These are phyloP conservation scores for Alternaria postmessia DNA, from an alignment of 2,329 filamentous ascomycete species.

Conservation along the genomic window DNA sequence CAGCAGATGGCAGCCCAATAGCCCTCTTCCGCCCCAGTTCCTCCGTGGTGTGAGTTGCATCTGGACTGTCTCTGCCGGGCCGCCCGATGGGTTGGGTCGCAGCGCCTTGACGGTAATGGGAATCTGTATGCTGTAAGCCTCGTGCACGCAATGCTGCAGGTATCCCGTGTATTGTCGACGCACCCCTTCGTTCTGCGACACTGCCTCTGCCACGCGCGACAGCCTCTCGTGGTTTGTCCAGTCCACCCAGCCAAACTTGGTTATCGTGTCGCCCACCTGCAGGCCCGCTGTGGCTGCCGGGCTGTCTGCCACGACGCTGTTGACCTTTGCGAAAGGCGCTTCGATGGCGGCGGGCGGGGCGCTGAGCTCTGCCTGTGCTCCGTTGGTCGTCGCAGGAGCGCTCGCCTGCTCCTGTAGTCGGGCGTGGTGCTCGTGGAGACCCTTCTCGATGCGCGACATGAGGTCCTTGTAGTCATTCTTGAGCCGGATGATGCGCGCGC, in stretches of 20 bases:
- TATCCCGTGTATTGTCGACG: conserved; percentile 50
- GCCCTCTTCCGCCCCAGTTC: conserved; percentile 88
- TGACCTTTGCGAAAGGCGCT: conserved; percentile 86
- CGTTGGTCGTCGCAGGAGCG: conserved; percentile 45
- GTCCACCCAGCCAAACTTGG: conserved; percentile 85
- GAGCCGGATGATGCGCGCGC: conserved; percentile 85
- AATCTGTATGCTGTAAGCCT: conserved; percentile 60
- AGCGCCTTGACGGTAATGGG: conserved; percentile 71
- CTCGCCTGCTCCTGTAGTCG: conserved; percentile 60
- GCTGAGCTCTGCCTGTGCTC: conserved; percentile 32
- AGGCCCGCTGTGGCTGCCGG: conserved; percentile 86
- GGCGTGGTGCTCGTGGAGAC: conserved; percentile 92
- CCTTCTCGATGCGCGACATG: conserved; percentile 83
- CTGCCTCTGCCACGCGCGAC: conserved; percentile 84
- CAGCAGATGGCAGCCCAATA: conserved; percentile 89
- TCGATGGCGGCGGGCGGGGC: conserved; percentile 54
- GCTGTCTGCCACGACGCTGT: conserved; percentile 78
- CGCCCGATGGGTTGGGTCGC: conserved; percentile 57
- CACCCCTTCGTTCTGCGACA: conserved; percentile 89
- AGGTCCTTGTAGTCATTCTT: conserved; percentile 93
- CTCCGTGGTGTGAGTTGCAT: conserved; percentile 77
- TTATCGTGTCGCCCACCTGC: conserved; percentile 79
- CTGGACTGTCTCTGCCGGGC: conserved; percentile 62
- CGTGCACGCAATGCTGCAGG: conserved; percentile 1
- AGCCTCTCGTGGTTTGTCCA: conserved; percentile 86